Evolutionary conservation across 805 yeast species (phyloP), one percentile per base, ranked within the genome.

Genomic region (Citeromyces matritensis): DNA sequence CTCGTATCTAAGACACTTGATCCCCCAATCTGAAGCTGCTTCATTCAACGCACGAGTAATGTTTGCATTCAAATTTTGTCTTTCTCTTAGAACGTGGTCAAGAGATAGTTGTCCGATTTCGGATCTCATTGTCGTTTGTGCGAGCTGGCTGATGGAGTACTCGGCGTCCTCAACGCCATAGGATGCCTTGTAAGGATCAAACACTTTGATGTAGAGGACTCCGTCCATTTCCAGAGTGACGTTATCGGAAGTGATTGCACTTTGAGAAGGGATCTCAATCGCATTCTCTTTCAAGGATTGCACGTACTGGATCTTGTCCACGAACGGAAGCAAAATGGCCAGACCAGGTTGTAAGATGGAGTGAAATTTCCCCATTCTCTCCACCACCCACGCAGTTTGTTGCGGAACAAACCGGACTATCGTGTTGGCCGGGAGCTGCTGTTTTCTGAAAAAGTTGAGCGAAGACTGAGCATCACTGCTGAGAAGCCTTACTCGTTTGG

Each of bases 341-440:
- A 81, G 57, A 9, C 94, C 94, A 0, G 94, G 94, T 26, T 71
- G 65, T 37, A 83, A 60, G 14, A 72, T 66, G 32, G 64, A 54
- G 48, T 73, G 65, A 58, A 80, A 82, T 48, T 77, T 78, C 23
- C 94, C 94, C 94, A 82, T 82, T 39, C 94, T 61, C 52, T 82
- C 94, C 12, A 82, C 94, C 12, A 82, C 71, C 85, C 91, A 82
- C 3, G 94, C 94, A 13, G 82, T 76, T 52, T 82, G 93, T 49
- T 83, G 94, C 2, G 94, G 94, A 10, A 82, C 94, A 49, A 82
- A 82, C 42, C 81, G 60, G 26, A 80, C 52, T 4, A 79, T 51
- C 2, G 91, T 80, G 51, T 80, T 80, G 11, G 83, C 57, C n/a
- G 93, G 93, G 33, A 78, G 53, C 34, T 65, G 58, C 30, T 68